Conservation (phyloP, 2,329 filamentous ascomycete genomes). For the Colletotrichum agaves region DNA sequence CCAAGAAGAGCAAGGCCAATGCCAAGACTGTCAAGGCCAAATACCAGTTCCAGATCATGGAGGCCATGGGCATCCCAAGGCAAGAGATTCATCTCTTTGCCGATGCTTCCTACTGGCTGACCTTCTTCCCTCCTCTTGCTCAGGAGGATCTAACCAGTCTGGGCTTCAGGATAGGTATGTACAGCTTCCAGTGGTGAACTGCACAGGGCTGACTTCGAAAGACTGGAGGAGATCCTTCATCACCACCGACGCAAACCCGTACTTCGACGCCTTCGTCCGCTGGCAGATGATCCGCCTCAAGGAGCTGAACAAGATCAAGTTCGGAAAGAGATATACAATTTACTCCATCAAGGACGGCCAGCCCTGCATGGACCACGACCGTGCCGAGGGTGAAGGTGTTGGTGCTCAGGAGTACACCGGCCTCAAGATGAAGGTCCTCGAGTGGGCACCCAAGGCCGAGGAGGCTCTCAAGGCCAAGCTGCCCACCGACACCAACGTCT, state of each 20-base stretch:
- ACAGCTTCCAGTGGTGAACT: background rate
- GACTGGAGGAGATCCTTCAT: constrained; percentile 56
- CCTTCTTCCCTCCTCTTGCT: constrained; percentile 76
- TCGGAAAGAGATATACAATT: constrained; percentile 92
- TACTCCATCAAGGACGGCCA: constrained; percentile 78
- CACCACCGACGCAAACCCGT: constrained; percentile 95
- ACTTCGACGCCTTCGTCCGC: constrained; percentile 89
- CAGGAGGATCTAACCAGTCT: constrained; percentile 35
- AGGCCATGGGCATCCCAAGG: constrained; percentile 85
- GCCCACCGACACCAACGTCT: constrained; percentile 81
- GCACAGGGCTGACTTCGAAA: constrained; percentile 51
- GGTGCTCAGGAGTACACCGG: constrained; percentile 73
- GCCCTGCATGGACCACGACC: constrained; percentile 61
- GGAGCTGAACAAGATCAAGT: constrained; percentile 91
- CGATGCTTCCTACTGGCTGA: constrained; percentile 90
- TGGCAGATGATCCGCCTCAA: constrained; percentile 98
- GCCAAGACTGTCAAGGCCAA: constrained; percentile 93
- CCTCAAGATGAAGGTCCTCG: constrained; percentile 88
- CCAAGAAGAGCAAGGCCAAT: constrained; percentile 91
- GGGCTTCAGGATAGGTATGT: constrained; percentile 33
- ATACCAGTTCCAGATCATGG: constrained; percentile 97
- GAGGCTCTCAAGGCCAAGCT: constrained; percentile 80
- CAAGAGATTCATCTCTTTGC: constrained; percentile 95
- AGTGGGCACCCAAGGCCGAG: constrained; percentile 84
- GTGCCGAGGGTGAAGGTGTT: constrained; percentile 55